Evolutionary conservation across 2,329 filamentous ascomycete genomes (phyloP).

Genomic region (Biscogniauxia sp.): DNA sequence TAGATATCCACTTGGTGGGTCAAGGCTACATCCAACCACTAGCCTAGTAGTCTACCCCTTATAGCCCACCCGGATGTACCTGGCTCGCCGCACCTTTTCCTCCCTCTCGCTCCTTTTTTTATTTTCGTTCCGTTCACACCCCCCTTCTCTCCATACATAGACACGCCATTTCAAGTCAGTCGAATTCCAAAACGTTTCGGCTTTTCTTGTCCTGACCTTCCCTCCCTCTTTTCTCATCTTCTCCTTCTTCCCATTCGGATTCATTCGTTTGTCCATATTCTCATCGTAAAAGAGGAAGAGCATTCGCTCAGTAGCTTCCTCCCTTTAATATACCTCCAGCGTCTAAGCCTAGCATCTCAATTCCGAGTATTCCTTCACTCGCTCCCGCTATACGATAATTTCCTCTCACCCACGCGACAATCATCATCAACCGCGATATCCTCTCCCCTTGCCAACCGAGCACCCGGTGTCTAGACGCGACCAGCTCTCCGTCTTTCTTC

Average conservation of each 20-base stretch:
- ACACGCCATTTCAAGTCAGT: slow-evolving; percentile 27
- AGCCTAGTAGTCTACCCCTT: slow-evolving; percentile 9
- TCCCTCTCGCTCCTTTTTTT: slow-evolving; percentile 26
- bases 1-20: neutral
- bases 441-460: neutral
- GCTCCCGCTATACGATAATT: slow-evolving; percentile 5
- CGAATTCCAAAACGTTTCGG: slow-evolving; percentile 37
- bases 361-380: slow-evolving; percentile 11
- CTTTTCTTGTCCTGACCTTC: slow-evolving; percentile 34
- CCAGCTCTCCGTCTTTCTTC: neutral
- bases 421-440: neutral
- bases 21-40: neutral
- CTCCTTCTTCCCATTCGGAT: slow-evolving; percentile 34
- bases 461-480: neutral
- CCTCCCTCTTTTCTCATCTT: slow-evolving; percentile 22
- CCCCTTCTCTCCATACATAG: slow-evolving; percentile 23
- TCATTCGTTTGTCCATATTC: slow-evolving; percentile 39
- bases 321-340: slow-evolving; percentile 32
- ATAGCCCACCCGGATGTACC: slow-evolving; percentile 7
- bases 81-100: slow-evolving; percentile 24
- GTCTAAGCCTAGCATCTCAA: slow-evolving; percentile 9
- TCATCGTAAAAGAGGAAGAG: slow-evolving; percentile 31
- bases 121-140: slow-evolving; percentile 15
- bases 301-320: slow-evolving; percentile 36
- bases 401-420: neutral